Evolutionary conservation across 305 asterid genomes (phyloP).

Genomic region (Fraxinus platypoda): DNA sequence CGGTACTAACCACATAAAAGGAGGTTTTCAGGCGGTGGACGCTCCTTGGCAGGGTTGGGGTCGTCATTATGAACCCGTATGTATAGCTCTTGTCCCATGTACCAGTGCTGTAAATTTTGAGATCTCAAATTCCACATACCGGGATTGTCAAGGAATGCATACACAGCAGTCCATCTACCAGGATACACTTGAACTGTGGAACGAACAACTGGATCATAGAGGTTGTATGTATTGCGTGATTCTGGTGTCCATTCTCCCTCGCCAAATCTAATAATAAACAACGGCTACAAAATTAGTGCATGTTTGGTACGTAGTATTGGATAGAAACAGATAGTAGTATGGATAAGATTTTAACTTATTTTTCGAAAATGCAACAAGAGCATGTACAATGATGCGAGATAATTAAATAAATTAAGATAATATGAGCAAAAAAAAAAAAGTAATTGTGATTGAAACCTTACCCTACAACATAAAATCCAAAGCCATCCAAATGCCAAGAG

Average conservation of each 20-base stretch:
- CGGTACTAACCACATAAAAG: slow-evolving; percentile 49
- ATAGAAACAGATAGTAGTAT: not conserved
- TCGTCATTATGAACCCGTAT: slow-evolving; percentile 57
- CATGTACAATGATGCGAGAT: not conserved
- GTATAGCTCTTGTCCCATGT: slow-evolving; percentile 58
- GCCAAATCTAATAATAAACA: slow-evolving; percentile 29
- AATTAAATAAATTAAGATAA: not conserved
- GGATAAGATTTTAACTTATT: not conserved
- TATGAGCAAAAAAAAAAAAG: not conserved
- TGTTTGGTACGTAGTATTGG: not conserved
- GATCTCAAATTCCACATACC: slow-evolving; percentile 85
- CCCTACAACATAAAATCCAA: slow-evolving; percentile 70
- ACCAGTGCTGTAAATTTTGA: slow-evolving; percentile 54
- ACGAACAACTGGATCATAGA: slow-evolving; percentile 40
- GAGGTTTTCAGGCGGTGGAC: slow-evolving; percentile 54
- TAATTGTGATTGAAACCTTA: slow-evolving; percentile 22
- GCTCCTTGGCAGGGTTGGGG: slow-evolving; percentile 71
- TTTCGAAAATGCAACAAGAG: not conserved
- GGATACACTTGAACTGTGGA: slow-evolving; percentile 63
- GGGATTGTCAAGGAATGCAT: slow-evolving; percentile 63
- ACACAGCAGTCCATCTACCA: slow-evolving; percentile 53
- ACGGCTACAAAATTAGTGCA: not conserved
- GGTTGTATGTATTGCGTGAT: slow-evolving; percentile 32
- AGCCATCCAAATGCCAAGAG: slow-evolving; percentile 88
- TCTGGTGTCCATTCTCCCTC: slow-evolving; percentile 44